Evolutionary conservation across 192 early-diverging fungal species (phyloP), one percentile per base, ranked within the genome.

Genomic region (Backusella tuberculispora): DNA sequence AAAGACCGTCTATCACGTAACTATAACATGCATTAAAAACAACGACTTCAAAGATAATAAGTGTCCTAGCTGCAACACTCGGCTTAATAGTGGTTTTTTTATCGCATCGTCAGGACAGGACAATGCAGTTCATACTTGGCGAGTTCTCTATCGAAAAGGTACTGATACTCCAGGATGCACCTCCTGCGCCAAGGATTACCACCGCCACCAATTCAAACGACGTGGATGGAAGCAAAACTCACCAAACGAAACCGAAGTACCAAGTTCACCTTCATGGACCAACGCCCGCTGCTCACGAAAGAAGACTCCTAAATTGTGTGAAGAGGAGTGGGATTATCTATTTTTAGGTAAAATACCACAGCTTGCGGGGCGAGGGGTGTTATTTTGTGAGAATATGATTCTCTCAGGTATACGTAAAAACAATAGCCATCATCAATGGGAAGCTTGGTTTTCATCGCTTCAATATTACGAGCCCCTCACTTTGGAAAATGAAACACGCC

Each of bases 331-430:
- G 46, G 66, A 26, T 34, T 50, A 69, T 26, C 6, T 48, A 4
- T 81, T 77, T 43, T 41, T 81, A 12, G 80, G 80, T n/a, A 66
- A 66, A 43, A 71, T 81, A 24, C 10, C 38, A 26, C 75, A 78
- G 37, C 42, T 26, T n/a, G 69, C 73, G n/a, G 69, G 76, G 0
- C 48, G 45, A n/a, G 69, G 72, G 1, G 17, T 78, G 0, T 73
- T 74, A 7, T 78, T 77, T 69, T 74, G 76, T 21, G 68, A 75
- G 17, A 78, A 78, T 42, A 81, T 74, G 69, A 44, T 81, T 17
- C 42, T 81, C 17, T 69, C 80, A 10, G 76, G 80, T 63, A 70
- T 81, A 34, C 66, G 80, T 46, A 43, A 66, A n/a, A 74, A 21
- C 15, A 63, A 29, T 10, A 34, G 5, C 17, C 21, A 44, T 17